Base-by-base conservation (phyloP, 2,329 filamentous ascomycete genomes). In the Aspergillus sojae region DNA sequence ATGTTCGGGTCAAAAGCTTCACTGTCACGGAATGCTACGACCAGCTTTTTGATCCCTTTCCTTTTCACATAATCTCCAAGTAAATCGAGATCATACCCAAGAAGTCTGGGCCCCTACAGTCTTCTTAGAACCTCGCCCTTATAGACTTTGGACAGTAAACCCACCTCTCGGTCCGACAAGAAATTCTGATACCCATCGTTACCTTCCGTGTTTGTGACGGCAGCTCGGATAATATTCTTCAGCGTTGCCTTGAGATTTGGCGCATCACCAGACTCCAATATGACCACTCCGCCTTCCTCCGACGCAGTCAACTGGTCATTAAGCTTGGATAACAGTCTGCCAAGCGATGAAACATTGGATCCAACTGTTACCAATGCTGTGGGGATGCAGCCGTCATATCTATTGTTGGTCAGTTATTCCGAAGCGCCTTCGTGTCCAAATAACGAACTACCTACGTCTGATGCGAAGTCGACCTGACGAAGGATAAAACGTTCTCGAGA, bases 51-150 rank as follows among this genome's bases (percentile, higher is more conserved):
- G 36, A 78, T 67, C 4, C 68, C 66, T 16, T 78, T 76, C 59
- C 72, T 74, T 58, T 76, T 70, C 12, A 80, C 73, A 65, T 80
- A 81, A n/a, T 77, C 75, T 54, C 79, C 69, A 28, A 83, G 75
- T 28, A 82, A 64, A 58, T 83, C 80, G 45, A 83, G 71, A 65
- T 83, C 81, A 65, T 82, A 83, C 59, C 74, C 77, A 50, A 83
- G 75, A 52, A 79, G 71, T 64, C 80, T 76, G 41, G 78, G 75
- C 3, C 78, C 76, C 79, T 81, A 52, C 16, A 39, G 19, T 57
- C 45, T 21, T 57, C 46, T 57, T 59, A 62, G 57, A 41, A 21
- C 28, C 11, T 43, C 46, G 36, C 16, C 43, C 34, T 55, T n/a
- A 26, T 23, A 32, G 14, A 55, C 45, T 1, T 30, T 16, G 23